These are phyloP conservation scores for Sporodiniella umbellata DNA, from an alignment of 371 early-diverging fungal species.

Conservation along the genomic window DNA sequence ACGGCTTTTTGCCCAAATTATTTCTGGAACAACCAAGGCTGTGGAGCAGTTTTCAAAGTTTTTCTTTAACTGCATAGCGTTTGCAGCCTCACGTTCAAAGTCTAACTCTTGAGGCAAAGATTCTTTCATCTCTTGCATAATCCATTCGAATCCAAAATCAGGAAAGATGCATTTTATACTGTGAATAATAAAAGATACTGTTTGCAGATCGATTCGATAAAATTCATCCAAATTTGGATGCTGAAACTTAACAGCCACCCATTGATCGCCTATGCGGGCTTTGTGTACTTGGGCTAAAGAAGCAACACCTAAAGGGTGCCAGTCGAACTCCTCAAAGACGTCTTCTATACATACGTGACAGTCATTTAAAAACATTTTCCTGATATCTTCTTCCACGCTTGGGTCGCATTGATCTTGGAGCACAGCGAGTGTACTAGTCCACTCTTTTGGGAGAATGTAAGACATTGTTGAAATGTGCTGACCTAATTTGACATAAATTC, in stretches of 20 bases:
- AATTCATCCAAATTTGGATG: conserved; percentile 78
- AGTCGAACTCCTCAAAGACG: conserved; percentile 70
- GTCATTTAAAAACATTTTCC: conserved; percentile 67
- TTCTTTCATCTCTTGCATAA: conserved; percentile 83
- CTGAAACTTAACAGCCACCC: conserved; percentile 92
- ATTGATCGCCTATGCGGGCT: conserved; percentile 46
- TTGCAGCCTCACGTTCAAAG: conserved; percentile 75
- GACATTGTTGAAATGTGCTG: conserved; percentile 86
- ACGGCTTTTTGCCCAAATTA: conserved; percentile 61
- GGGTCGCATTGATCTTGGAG: conserved; percentile 83
- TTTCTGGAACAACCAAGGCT: conserved; percentile 62
- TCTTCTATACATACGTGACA: conserved; percentile 58
- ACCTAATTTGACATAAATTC: conserved; percentile 93
- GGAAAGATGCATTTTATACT: conserved; percentile 73
- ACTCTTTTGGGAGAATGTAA: conserved; percentile 87
- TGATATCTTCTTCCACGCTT: conserved; percentile 59
- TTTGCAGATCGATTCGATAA: conserved; percentile 77
- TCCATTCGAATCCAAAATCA: conserved; percentile 88
- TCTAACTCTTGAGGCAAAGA: conserved; percentile 87
- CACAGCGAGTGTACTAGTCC: conserved; percentile 80
- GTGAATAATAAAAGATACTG: conserved; percentile 61
- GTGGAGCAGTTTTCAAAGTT: conserved; percentile 50
- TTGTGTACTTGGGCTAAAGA: conserved; percentile 85
- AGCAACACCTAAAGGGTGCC: conserved; percentile 78
- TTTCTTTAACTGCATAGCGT: conserved; percentile 50